Base-by-base conservation (phyloP, 2,329 filamentous ascomycete genomes). In the Aspergillus sp. region DNA sequence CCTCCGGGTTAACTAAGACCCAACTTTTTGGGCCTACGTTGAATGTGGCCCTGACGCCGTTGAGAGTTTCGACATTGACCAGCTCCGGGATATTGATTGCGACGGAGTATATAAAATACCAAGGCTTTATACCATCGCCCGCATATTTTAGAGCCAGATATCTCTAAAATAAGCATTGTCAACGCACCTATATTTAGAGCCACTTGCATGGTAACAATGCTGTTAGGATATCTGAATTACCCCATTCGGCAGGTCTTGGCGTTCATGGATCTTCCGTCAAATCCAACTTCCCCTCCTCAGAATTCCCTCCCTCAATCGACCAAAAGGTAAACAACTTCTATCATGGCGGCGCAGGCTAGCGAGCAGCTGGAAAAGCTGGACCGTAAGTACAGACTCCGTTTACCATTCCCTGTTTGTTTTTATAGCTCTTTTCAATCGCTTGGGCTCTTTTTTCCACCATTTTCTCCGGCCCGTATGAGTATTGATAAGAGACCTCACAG, bases 301-400 rank as follows among this genome's bases (percentile, higher is more conserved):
- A 46, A 54, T 53, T 54, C 54, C 53, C 19, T 19, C 19, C 19
- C 19, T 19, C 19, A 19, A 19, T 2, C 19, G 19, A 19, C 2
- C 2, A 19, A 19, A 19, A 19, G 19, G 46, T 42, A 42, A 47
- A 32, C 30, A 9, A 32, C 30, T 47, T 49, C 44, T 56, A 65
- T 47, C 46, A 71, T 71, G 69, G 69, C 69, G 57, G 68, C 67
- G 51, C 63, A 71, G 57, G 57, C 62, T 56, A 63, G 57, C 44
- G 63, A 68, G 45, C 65, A 69, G 57, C 57, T 71, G 52, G 52
- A 68, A 46, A 64, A 70, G 59, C 61, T 71, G 53, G 60, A 64
- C 54, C 50, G 69, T 71, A 53, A 56, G 67, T 54, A 4, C 19
- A 19, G 19, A 19, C 5, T 8, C 6, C 36, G 27, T 39, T 28